Evolutionary conservation across 768 basidiomycete species (phyloP), one percentile per base, ranked within the genome.

Genomic region (Tylopilus balloui): DNA sequence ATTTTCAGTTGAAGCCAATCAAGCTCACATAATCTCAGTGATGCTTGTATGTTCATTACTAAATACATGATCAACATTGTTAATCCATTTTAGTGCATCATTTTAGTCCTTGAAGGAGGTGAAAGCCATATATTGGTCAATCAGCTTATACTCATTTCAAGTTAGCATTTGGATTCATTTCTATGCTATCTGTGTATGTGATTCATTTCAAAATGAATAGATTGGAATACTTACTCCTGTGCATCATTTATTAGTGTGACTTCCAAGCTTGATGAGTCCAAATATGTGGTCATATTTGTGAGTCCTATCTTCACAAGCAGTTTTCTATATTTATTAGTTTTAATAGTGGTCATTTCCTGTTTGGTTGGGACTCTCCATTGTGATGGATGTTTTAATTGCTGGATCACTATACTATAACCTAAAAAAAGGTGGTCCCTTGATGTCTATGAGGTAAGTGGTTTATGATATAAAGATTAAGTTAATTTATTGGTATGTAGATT

Each of bases 281-380:
- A 21, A 27, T 1, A 35, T 50, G 6, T 44, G 21, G 7, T 50
- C 4, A 2, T 14, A 10, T 1, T 15, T 51, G 61, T 39, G 20
- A 45, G 63, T 45, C 2, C 3, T 11, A 29, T 19, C 3, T 14
- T 44, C n/a, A 1, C 5, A 31, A 13, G 0, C 1, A 19, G 1
- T 21, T 39, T 24, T 2, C 17, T 17, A 14, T 37, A 14, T 37
- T 20, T 8, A 19, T 20, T 29, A 19, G 37, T 20, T 31, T 13
- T 5, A 14, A 10, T 6, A 66, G 66, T 64, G 62, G 61, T 13
- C 52, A 42, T 1, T 49, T 10, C 50, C 46, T 45, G 1, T 53
- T 21, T 68, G 61, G 56, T 21, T 68, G 6, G 64, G 59, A 13
- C 11, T 49, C 13, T 63, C 61, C 8, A 42, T 52, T 9, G n/a